phyloP scores from a whole-genome alignment of 768 basidiomycete species.

The Russula griseocarnosa region DNA sequence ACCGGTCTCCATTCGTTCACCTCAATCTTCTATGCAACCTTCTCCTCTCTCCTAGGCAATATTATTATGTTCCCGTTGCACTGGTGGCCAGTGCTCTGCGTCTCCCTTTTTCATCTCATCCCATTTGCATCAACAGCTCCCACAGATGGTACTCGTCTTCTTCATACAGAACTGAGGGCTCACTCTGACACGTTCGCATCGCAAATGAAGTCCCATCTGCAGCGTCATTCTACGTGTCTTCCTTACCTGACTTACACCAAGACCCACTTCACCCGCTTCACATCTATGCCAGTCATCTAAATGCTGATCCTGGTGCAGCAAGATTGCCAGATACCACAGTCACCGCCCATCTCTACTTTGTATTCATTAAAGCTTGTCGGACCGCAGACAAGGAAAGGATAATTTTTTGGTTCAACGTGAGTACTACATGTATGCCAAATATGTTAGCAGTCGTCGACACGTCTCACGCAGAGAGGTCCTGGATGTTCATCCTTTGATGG shows the following conservation, averaged over 20 bases:
- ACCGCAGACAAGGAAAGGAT: constrained; percentile 86
- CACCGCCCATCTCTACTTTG: constrained; percentile 80
- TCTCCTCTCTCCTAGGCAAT: neutral
- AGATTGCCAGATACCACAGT: constrained; percentile 53
- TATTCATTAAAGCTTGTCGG: constrained; percentile 82
- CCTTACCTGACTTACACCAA: constrained; percentile 72
- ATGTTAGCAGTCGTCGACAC: neutral
- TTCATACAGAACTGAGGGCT: neutral
- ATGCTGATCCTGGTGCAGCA: constrained; percentile 65
- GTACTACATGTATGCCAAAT: constrained; percentile 29
- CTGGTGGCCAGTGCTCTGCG: neutral
- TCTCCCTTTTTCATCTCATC: constrained; percentile 1
- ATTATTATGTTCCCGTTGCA: constrained; percentile 3
- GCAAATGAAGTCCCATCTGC: constrained; percentile 62
- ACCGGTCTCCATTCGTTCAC: neutral
- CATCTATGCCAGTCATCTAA: constrained; percentile 79
- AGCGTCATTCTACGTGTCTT: constrained; percentile 77
- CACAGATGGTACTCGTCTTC: constrained; percentile 23
- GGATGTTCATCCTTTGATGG: constrained; percentile 98
- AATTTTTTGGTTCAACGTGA: constrained; percentile 96
- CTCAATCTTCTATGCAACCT: constrained; percentile 1
- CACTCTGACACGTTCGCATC: constrained; percentile 1
- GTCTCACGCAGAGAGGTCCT: constrained; percentile 72
- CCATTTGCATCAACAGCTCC: constrained; percentile 19
- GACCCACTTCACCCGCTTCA: constrained; percentile 66